Evolutionary conservation across 2,329 filamentous ascomycete genomes (phyloP).

Genomic region (Bipolaris cookei): DNA sequence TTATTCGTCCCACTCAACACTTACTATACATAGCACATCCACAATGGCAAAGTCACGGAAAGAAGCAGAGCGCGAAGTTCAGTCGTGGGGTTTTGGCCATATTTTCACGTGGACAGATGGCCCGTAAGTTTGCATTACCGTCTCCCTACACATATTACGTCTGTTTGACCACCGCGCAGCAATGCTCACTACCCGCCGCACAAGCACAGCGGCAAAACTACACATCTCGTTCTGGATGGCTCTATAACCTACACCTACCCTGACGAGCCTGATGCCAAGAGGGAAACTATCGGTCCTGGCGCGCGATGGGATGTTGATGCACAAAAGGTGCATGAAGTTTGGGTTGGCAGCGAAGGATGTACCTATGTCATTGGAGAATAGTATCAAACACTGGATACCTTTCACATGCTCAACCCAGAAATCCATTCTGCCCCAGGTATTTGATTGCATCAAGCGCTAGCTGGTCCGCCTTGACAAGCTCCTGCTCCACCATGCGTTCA

Average conservation of each 20-base stretch:
- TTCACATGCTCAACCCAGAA: slow-evolving; percentile 44
- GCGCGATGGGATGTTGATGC: slow-evolving; percentile 71
- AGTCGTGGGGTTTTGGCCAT: slow-evolving; percentile 70
- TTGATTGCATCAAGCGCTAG: slow-evolving; percentile 55
- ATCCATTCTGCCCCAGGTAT: slow-evolving; percentile 52
- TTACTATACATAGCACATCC: not conserved
- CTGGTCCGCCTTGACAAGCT: slow-evolving; percentile 52
- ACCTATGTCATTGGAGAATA: slow-evolving; percentile 69
- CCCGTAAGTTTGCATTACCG: slow-evolving; percentile 59
- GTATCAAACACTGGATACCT: too few species aligned
- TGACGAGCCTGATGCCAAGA: slow-evolving; percentile 61
- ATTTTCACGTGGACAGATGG: slow-evolving; percentile 76
- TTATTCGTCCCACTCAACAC: not conserved
- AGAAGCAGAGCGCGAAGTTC: slow-evolving; percentile 66
- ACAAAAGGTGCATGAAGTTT: slow-evolving; percentile 70
- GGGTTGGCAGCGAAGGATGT: slow-evolving; percentile 70
- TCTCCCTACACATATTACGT: too few species aligned
- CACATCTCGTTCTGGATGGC: slow-evolving; percentile 71
- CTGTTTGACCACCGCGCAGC: slow-evolving; percentile 47
- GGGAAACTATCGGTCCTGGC: slow-evolving; percentile 65
- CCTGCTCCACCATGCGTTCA: slow-evolving; percentile 53
- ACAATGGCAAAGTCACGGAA: slow-evolving; percentile 51
- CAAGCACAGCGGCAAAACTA: slow-evolving; percentile 68
- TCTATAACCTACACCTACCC: slow-evolving; percentile 72
- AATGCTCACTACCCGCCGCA: slow-evolving; percentile 73